Evolutionary conservation across 1,284 basidiomycete species (phyloP), one percentile per base, ranked within the genome.

Genomic region (Schizophyllum amplum): DNA sequence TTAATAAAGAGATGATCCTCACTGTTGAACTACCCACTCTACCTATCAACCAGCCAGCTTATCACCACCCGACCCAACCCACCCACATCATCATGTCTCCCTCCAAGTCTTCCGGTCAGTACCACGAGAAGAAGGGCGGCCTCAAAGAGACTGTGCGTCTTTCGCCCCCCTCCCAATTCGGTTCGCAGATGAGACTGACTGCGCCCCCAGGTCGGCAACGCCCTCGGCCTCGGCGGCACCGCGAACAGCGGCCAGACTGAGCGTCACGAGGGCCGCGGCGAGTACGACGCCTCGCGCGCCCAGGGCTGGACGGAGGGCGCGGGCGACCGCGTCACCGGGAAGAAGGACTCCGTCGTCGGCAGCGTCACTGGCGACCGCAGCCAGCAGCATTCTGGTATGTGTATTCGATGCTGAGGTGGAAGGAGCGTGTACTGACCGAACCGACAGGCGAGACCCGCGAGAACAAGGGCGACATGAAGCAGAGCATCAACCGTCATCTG

Each of bases 291-390:
- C 22, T 79, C 80, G 0, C 75, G 79, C 58, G 73, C 74, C 17
- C 70, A 81, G 65, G 79, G 74, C 20, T 82, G 73, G 57, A 78
- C 71, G 25, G 79, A 87, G 63, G 86, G 86, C 49, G 69, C 73
- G 15, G 59, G 71, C 9, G 84, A 87, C 67, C 78, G 78, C 60
- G 48, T 81, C 23, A 69, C 71, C 55, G 86, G 86, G 57, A 86
- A 86, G 75, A 81, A 81, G 64, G 84, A 87, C 64, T 70, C 80
- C 26, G 71, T 88, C 26, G 75, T 83, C 47, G 86, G 82, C 47
- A 81, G 86, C 6, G 58, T 86, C 51, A 79, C 59, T 7, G 65
- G 65, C 47, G 65, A 66, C 56, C 65, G 65, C 54, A 47, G 57
- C 1, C 63, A 66, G 53, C 63, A 66, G 52, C 21, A 22, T 50